Conservation (phyloP, 2,329 filamentous ascomycete genomes). For the Fusarium piperis region DNA sequence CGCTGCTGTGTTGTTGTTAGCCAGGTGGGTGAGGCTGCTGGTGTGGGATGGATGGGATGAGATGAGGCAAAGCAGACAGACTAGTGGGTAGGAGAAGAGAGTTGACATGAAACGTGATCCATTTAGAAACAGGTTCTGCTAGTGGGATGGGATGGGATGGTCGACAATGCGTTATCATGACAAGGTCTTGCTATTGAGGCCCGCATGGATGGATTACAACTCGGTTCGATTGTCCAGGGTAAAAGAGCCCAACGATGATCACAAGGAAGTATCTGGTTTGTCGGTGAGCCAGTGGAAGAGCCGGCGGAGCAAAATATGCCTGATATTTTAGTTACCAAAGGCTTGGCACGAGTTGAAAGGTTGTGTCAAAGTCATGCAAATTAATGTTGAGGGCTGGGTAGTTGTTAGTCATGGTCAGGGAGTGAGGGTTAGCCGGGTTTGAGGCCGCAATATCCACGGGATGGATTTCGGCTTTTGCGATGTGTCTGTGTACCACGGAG, state of each 20-base stretch:
- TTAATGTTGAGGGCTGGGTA: constrained; percentile 8
- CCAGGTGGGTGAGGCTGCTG: not conserved
- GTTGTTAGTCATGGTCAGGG: constrained; percentile 38
- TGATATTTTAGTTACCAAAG: constrained; percentile 24
- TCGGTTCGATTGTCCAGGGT: not conserved
- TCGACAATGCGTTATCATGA: not conserved
- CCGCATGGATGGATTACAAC: not conserved
- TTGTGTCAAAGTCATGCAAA: constrained; percentile 44
- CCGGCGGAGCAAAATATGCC: constrained; percentile 25
- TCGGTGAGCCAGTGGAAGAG: constrained; percentile 22
- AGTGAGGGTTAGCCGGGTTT: constrained; percentile 4
- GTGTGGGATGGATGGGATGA: not conserved
- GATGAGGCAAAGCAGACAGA: not conserved
- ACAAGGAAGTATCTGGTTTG: not conserved
- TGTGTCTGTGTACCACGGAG: not conserved
- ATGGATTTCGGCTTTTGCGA: not conserved
- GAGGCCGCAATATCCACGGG: not conserved
- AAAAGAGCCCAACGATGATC: not conserved
- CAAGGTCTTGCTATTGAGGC: not conserved
- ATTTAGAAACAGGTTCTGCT: not conserved
- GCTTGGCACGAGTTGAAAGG: constrained; percentile 31
- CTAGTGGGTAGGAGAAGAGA: not conserved
- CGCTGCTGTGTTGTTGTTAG: not conserved
- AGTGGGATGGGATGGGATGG: not conserved
- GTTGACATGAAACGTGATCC: not conserved